A percentile compares a stretch with the other conserved stretches of the same genome.
phyloP scores from a whole-genome alignment of 257 asterid species.

The Nicotiana obtusifolia region DNA sequence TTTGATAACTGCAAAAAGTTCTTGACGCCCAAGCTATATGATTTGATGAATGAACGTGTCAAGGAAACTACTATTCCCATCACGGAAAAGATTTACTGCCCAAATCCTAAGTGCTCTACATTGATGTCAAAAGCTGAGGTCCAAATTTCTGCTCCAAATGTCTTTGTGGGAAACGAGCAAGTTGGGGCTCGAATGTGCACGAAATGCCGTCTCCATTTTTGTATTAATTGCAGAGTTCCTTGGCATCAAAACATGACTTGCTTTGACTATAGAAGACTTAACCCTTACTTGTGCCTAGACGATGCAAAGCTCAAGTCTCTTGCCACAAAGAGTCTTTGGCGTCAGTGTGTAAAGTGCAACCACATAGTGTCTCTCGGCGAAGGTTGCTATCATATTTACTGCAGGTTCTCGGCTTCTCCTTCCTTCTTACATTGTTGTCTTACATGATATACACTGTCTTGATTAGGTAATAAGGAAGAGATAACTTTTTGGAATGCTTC shows the following conservation, averaged over 20 bases:
- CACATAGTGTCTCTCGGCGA: conserved; percentile 22
- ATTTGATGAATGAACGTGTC: conserved; percentile 17
- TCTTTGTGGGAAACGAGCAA: too few relatives aligned
- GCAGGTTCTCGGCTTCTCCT: conserved; percentile 12
- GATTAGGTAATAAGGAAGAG: background rate
- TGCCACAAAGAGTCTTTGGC: conserved; percentile 15
- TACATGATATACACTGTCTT: background rate
- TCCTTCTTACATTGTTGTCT: background rate
- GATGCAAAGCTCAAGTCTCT: conserved; percentile 18
- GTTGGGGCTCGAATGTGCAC: background rate
- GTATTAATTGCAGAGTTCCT: conserved; percentile 25
- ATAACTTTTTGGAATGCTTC: background rate
- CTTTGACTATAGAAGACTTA: conserved; percentile 10
- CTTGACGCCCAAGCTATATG: conserved; percentile 18
- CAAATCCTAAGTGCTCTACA: conserved; percentile 27
- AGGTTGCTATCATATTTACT: conserved; percentile 23
- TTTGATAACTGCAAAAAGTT: conserved; percentile 23
- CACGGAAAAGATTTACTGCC: conserved; percentile 29
- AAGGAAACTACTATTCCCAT: conserved; percentile 28
- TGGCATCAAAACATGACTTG: conserved; percentile 25
- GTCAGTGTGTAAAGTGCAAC: conserved; percentile 22
- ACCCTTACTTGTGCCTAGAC: conserved; percentile 7
- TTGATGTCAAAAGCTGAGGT: conserved; percentile 24
- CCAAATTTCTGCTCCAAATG: background rate
- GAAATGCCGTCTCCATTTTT: conserved; percentile 20